Evolutionary conservation across 129 eudicot genomes (phyloP), one percentile per base, ranked within the genome.

Genomic region (Artemisia tridentata): DNA sequence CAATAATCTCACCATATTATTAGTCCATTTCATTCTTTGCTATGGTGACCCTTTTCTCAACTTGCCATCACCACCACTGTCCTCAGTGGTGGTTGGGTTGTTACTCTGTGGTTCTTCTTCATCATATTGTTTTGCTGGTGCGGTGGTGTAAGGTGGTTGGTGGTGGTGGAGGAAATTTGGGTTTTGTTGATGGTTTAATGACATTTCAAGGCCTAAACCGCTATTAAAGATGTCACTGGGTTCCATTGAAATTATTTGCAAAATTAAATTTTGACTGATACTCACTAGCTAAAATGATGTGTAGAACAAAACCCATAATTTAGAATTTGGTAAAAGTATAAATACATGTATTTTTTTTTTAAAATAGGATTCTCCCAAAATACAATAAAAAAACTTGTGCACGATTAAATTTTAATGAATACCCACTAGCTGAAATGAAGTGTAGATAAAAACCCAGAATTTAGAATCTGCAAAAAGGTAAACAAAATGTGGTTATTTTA

Each of bases 11-110:
- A 92, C 95, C 98, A 92, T 92, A 21, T 71, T 80, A 68, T 92
- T 96, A 10, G 95, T 92, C 98, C 98, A 92, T 62, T 92, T 92
- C 96, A 92, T 89, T 38, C 98, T 83, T 51, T 92, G 98, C 98
- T 96, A 92, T 0, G 96, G 96, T 0, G 98, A 92, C 65, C 76
- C 74, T 23, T 85, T 87, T 45, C 71, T 81, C 48, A 71, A 18
- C 70, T 74, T 87, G 13, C 81, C 89, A 47, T 83, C 95, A 29
- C 81, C 77, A 20, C 67, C 86, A 71, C 80, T 78, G 65, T 79
- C 88, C 53, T 84, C 89, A 13, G 87, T 79, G 17, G 84, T 67
- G 20, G 72, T 56, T 2, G 72, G 76, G 21, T 16, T 17, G 49
- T 77, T 77, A 29, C 63, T 45, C 9, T 84, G 90, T 3, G 78